Conservation (phyloP, 192 early-diverging fungal genomes). For the Anaeromyces robustus region DNA sequence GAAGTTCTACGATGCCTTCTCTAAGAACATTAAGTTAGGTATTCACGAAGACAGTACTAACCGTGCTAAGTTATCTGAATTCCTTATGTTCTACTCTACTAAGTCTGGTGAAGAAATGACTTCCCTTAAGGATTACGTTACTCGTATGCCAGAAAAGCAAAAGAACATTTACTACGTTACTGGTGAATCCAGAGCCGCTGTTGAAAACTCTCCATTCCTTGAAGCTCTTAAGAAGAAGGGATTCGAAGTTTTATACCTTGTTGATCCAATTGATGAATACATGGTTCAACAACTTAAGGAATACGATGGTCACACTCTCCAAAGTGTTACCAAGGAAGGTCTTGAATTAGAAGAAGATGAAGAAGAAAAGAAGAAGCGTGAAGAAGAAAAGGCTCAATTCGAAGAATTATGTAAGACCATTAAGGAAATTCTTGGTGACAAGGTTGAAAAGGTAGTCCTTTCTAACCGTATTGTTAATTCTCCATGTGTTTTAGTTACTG, state of each 20-base stretch:
- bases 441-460: constrained; percentile 85
- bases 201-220: constrained; percentile 95
- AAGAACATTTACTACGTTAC: constrained; percentile 99
- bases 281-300: constrained; percentile 96
- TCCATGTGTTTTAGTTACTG: constrained; percentile 96
- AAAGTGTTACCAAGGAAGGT: constrained; percentile 97
- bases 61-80: constrained; percentile 90
- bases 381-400: constrained; percentile 81
- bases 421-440: constrained; percentile 98
- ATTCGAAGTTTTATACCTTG: constrained; percentile 96
- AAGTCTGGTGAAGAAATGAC: constrained; percentile 96
- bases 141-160: constrained; percentile 99
- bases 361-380: constrained; percentile 87
- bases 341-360: constrained; percentile 98
- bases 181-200: constrained; percentile 80
- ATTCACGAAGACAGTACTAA: constrained; percentile 97
- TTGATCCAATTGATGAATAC: constrained; percentile 99
- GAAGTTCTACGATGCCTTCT: constrained; percentile 99
- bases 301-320: constrained; percentile 98
- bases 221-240: constrained; percentile 99
- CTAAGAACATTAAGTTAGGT: constrained; percentile 99
- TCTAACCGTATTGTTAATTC: constrained; percentile 95
- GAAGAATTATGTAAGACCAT: constrained; percentile 86
- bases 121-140: constrained; percentile 98
- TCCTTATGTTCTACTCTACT: constrained; percentile 96